Conservation (phyloP, 495 filamentous ascomycete genomes). For the Lasiosphaeria miniovina region DNA sequence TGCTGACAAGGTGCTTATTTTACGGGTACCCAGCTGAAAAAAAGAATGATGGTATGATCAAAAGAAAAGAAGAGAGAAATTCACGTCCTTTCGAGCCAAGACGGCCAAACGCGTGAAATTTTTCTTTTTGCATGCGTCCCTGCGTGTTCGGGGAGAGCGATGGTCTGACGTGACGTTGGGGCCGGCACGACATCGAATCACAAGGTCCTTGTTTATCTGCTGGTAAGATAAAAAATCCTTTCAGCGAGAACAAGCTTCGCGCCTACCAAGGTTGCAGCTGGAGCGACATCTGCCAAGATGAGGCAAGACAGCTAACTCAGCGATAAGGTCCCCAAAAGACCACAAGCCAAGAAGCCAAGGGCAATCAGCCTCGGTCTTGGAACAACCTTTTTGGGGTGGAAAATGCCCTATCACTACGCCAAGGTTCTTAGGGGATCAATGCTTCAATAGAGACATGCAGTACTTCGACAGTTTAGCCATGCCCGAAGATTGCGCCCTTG, state of each 20-base stretch:
- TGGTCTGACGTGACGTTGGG: constrained; percentile 1
- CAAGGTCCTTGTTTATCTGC: neutral
- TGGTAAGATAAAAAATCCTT: neutral
- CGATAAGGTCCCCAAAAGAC: neutral
- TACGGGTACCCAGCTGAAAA: no score
- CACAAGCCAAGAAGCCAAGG: neutral
- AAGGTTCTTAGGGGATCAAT: no score
- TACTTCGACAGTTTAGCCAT: no score
- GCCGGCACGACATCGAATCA: neutral
- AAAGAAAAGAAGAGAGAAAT: no score
- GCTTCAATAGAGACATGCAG: no score
- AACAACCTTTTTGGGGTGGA: neutral
- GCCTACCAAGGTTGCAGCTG: constrained; percentile 5
- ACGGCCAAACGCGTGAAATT: neutral
- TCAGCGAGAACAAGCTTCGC: no score
- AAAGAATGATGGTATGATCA: neutral
- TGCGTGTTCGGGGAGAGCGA: neutral
- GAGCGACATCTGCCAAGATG: constrained; percentile 1
- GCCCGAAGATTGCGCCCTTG: no score
- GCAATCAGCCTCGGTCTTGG: neutral
- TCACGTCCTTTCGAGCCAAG: no score
- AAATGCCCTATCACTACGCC: no score
- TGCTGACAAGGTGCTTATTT: no score
- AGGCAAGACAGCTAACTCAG: constrained; percentile 6
- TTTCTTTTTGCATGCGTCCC: neutral